Conservation (phyloP, 495 filamentous ascomycete species). For the Aspergillus mulundensis region DNA sequence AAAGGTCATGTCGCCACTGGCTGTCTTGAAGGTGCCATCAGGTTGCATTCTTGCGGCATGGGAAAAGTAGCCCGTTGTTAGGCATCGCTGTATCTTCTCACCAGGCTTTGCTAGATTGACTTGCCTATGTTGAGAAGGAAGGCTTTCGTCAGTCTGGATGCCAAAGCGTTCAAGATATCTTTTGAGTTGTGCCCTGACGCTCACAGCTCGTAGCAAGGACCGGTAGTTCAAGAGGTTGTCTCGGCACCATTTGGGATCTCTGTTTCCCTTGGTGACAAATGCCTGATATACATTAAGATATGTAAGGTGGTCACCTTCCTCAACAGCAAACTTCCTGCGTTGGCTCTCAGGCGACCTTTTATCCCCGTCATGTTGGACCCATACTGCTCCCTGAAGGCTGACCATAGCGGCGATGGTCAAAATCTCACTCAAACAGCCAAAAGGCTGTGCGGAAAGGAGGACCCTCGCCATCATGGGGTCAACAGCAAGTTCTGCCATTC, state of each 20-base stretch:
- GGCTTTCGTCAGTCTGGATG: constrained; percentile 61
- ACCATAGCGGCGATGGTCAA: constrained; percentile 94
- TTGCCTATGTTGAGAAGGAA: constrained; percentile 27
- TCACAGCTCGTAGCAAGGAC: constrained; percentile 74
- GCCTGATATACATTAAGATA: constrained; percentile 91
- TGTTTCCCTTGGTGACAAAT: constrained; percentile 81
- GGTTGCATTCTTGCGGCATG: constrained; percentile 95
- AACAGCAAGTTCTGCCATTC: constrained; percentile 93
- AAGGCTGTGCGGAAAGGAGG: constrained; percentile 69
- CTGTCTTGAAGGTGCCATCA: constrained; percentile 83
- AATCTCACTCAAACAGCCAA: constrained; percentile 79
- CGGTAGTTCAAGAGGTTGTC: constrained; percentile 86
- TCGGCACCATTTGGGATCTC: constrained; percentile 81
- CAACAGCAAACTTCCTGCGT: constrained; percentile 79
- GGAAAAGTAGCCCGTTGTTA: constrained; percentile 90
- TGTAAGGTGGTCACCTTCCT: constrained; percentile 94
- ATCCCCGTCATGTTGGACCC: constrained; percentile 73
- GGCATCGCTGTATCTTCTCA: constrained; percentile 77
- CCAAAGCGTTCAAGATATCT: constrained; percentile 85
- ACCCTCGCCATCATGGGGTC: constrained; percentile 97
- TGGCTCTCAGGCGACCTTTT: constrained; percentile 68
- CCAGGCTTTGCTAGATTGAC: constrained; percentile 44
- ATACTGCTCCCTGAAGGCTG: constrained; percentile 74
- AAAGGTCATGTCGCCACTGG: constrained; percentile 66
- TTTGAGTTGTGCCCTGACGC: constrained; percentile 80